Evolutionary conservation across 805 yeast genomes (phyloP), one percentile per base, ranked within the genome.

Genomic region (Kodamaea lidongshanica): DNA sequence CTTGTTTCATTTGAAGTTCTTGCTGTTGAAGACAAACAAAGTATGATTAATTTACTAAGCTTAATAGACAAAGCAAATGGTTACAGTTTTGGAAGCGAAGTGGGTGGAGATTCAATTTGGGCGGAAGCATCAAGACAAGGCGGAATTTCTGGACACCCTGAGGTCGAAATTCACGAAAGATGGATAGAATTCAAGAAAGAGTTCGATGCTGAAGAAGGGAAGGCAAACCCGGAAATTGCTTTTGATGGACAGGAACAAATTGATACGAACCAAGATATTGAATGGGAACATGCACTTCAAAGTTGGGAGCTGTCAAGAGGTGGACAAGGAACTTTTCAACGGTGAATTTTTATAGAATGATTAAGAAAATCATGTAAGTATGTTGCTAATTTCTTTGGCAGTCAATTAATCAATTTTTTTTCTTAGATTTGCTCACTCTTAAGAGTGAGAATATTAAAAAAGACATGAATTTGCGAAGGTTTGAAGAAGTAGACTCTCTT

Each of bases 51-150:
- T 29, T 56, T 92, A 20, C 67, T 92, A 25, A 67, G 81, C 10
- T 65, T 74, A 2, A 74, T 92, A 7, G 99, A 92, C 50, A 88
- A 83, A 50, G 89, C 96, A 3, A 84, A 80, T 45, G 99, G 99
- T 0, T 92, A 92, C 51, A 71, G 83, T 42, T 86, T 85, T 61
- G 99, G 99, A 0, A 83, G 87, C 17, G 99, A 92, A 44, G 68
- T 89, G 6, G 95, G 96, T 2, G 98, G 97, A n/a, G 99, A 92
- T 50, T 74, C 89, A 0, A 77, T 92, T 2, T 92, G 98, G 98
- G 83, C 87, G n/a, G 95, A 89, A 44, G 95, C 96, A 1, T 72
- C 89, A 1, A 68, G 97, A 40, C 85, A 83, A 31, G 79, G 88
- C 22, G 77, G 83, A 7, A 55, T 66, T 26, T 53, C 67, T 25